A percentile compares a stretch with the other conserved stretches of the same genome.
Conservation (phyloP, 2,329 filamentous ascomycete genomes). For the Cladobotryum protrusum region DNA sequence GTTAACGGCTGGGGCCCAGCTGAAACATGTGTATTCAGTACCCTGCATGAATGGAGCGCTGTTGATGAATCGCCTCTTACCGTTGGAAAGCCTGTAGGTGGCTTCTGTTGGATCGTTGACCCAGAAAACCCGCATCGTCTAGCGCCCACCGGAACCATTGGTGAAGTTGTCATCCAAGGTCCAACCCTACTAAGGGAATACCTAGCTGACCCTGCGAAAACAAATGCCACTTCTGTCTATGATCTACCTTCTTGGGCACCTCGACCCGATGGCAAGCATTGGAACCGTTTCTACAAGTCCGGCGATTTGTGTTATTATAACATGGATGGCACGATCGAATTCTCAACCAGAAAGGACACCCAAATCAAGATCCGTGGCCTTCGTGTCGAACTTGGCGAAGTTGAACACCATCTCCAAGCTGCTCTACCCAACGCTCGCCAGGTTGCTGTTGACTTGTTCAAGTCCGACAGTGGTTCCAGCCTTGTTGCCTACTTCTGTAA, state of each 20-base stretch:
- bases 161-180: constrained; percentile 6
- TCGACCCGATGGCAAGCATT: neutral
- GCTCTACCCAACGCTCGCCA: neutral
- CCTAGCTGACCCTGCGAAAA: neutral
- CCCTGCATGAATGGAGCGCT: neutral
- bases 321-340: constrained; percentile 3
- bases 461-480: no score
- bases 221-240: neutral
- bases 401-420: constrained; percentile 4
- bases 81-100: neutral
- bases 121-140: neutral
- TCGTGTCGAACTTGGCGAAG: constrained; percentile 8
- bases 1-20: constrained; percentile 7
- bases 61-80: neutral
- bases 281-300: neutral
- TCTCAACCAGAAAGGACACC: constrained; percentile 1
- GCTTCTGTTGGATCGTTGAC: constrained; percentile 9
- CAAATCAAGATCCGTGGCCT: constrained; percentile 8
- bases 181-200: constrained; percentile 1
- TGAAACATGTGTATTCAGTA: neutral
- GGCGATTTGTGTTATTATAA: constrained; percentile 8
- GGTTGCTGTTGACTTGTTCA: constrained; percentile 2
- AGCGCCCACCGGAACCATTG: constrained; percentile 1
- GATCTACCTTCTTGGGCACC: constrained; percentile 1
- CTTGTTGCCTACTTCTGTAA: constrained; percentile 2